Conservation (phyloP, 352 stramenopile species). For the Phytophthora palmivora region DNA sequence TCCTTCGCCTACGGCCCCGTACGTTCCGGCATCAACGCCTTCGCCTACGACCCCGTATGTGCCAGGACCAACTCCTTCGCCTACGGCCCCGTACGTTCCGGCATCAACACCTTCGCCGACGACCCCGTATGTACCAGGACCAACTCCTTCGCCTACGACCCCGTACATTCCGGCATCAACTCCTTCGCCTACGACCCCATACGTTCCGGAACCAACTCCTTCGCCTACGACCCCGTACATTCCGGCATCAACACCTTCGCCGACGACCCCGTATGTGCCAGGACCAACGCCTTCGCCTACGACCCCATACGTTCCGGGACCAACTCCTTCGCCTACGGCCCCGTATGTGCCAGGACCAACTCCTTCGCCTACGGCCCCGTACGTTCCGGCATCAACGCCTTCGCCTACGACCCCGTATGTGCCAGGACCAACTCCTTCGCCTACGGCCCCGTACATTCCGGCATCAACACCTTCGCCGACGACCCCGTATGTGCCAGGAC, state of each 20-base stretch:
- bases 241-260: background rate
- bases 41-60: too few species aligned
- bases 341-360: background rate
- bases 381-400: background rate
- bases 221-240: too few species aligned
- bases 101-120: background rate
- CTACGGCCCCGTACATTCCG: background rate
- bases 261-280: too few species aligned
- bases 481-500: background rate
- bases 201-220: too few species aligned
- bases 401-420: background rate
- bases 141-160: slow-evolving; percentile 2
- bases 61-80: background rate
- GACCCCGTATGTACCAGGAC: background rate
- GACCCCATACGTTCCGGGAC: background rate
- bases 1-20: background rate
- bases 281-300: slow-evolving; percentile 3
- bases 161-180: background rate
- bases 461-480: background rate
- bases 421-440: background rate
- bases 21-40: background rate
- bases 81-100: background rate
- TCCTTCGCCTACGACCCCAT: background rate
- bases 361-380: slow-evolving; percentile 1
- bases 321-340: background rate